Base-by-base conservation (phyloP, 139 green algal genomes). In the Tetratostichococcus sp. region DNA sequence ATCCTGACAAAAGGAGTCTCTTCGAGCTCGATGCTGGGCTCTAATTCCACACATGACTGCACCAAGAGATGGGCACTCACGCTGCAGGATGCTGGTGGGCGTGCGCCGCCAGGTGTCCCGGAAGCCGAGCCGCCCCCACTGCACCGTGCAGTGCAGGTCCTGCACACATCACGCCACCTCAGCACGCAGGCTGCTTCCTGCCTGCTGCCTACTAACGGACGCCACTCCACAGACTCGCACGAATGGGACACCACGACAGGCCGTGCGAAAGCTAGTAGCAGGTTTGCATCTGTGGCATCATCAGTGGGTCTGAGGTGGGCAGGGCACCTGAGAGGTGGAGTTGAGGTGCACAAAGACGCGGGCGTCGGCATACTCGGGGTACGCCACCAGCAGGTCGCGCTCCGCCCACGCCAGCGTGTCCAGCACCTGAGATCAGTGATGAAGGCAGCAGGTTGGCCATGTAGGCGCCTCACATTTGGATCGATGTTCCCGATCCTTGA, bases 401-500 rank as follows among this genome's bases (percentile, higher is more conserved):
- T 97, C 92, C 8, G 90, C 92, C 72, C 89, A 90, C 26, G 83
- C 42, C 1, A 97, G 83, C 14, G 86, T 89, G 68, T 95, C 90
- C n/a, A 97, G 76, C 43, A 96, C 88, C 88, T 93, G 80, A 26
- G 71, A 5, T 58, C 1, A 32, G 3, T 2, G 4, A 4, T 1
- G 62, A 3, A 30, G 35, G 42, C 42, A 73, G 26, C 26, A 1
- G 4, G 30, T 50, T 6, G 30, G 43, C 2, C 26, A 66, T 34
- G 28, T 42, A 23, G 17, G 26, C 42, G n/a, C n/a, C n/a, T n/a
- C n/a, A n/a, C n/a, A n/a, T n/a, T n/a, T n/a, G n/a, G n/a, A n/a
- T n/a, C n/a, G n/a, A n/a, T n/a, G n/a, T n/a, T n/a, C n/a, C n/a
- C n/a, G n/a, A n/a, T n/a, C n/a, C n/a, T n/a, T n/a, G n/a, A n/a